Conservation (phyloP, 139 green algal species). For the Pseudopediastrum boryanum region DNA sequence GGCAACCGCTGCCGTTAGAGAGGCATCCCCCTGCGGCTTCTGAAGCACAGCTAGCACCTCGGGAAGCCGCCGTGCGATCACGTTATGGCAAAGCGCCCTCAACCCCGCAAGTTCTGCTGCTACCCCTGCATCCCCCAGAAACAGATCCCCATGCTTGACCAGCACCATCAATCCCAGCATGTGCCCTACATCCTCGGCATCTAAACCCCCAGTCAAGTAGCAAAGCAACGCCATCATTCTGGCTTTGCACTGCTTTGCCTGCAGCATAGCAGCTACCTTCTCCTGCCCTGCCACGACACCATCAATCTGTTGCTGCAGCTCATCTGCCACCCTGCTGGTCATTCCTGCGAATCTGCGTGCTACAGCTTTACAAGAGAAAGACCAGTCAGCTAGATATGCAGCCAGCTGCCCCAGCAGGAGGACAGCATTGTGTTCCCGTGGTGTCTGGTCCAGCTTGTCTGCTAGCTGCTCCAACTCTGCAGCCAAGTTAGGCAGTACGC, state of each 20-base stretch:
- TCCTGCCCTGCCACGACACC: neutral
- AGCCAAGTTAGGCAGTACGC: slow-evolving; percentile 20
- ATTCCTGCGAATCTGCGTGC: slow-evolving; percentile 46
- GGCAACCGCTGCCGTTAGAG: neutral
- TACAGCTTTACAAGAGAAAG: neutral
- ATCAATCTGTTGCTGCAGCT: neutral
- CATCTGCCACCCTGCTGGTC: slow-evolving; percentile 33
- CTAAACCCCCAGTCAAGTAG: neutral
- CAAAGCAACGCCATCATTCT: neutral
- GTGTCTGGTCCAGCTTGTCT: slow-evolving; percentile 41
- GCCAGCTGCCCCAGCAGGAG: slow-evolving; percentile 52
- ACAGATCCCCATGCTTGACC: slow-evolving; percentile 36
- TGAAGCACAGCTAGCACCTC: neutral
- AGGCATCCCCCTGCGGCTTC: neutral
- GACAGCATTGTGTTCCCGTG: slow-evolving; percentile 41
- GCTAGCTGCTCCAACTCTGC: slow-evolving; percentile 26
- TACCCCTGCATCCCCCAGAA: too few species aligned
- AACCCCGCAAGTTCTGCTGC: slow-evolving; percentile 16
- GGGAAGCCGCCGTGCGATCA: slow-evolving; percentile 21
- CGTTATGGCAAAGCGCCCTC: slow-evolving; percentile 26
- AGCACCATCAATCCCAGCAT: slow-evolving; percentile 43
- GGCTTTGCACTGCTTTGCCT: slow-evolving; percentile 14
- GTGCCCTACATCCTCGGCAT: neutral
- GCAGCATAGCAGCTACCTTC: neutral
- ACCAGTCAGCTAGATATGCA: slow-evolving; percentile 45